These are phyloP conservation scores for Epichloe glyceriae DNA, from an alignment of 2,329 filamentous ascomycete genomes.

Conservation along the genomic window DNA sequence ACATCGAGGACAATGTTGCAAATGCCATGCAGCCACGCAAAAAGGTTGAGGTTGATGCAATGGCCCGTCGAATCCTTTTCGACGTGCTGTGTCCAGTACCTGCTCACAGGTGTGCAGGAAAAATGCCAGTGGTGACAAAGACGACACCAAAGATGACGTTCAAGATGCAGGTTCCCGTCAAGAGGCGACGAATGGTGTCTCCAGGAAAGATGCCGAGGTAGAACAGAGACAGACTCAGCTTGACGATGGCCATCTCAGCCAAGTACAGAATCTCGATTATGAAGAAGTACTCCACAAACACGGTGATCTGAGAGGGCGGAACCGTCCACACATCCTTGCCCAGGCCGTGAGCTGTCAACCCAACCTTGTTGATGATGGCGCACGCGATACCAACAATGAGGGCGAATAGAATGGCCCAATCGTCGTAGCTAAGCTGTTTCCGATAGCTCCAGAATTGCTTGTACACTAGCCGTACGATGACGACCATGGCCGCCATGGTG, in stretches of 20 bases:
- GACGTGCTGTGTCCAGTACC: slow-evolving; percentile 30
- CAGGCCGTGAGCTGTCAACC: slow-evolving; percentile 15
- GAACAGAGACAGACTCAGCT: slow-evolving; percentile 28
- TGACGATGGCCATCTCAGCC: slow-evolving; percentile 20
- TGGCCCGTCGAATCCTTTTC: slow-evolving; percentile 8
- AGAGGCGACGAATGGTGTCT: slow-evolving; percentile 13
- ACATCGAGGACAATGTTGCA: slow-evolving; percentile 2
- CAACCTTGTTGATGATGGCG: slow-evolving; percentile 12
- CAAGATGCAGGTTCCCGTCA: slow-evolving; percentile 21
- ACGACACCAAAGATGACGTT: slow-evolving; percentile 16
- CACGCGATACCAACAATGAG: slow-evolving; percentile 12
- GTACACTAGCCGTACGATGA: slow-evolving; percentile 10
- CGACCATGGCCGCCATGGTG: slow-evolving; percentile 8
- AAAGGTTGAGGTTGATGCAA: slow-evolving; percentile 4
- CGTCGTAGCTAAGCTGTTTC: slow-evolving; percentile 19
- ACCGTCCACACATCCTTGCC: slow-evolving; percentile 24
- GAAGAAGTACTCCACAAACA: slow-evolving; percentile 19
- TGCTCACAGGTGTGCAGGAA: slow-evolving; percentile 27
- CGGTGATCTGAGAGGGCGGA: slow-evolving; percentile 7
- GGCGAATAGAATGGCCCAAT: slow-evolving; percentile 15
- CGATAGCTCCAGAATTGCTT: slow-evolving; percentile 16
- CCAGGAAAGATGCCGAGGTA: slow-evolving; percentile 29
- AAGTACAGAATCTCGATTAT: slow-evolving; percentile 21
- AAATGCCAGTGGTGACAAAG: slow-evolving; percentile 20
- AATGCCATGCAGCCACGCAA: slow-evolving; percentile 4